Conservation (phyloP, 2,329 filamentous ascomycete species). For the Bipolaris sorokiniana region DNA sequence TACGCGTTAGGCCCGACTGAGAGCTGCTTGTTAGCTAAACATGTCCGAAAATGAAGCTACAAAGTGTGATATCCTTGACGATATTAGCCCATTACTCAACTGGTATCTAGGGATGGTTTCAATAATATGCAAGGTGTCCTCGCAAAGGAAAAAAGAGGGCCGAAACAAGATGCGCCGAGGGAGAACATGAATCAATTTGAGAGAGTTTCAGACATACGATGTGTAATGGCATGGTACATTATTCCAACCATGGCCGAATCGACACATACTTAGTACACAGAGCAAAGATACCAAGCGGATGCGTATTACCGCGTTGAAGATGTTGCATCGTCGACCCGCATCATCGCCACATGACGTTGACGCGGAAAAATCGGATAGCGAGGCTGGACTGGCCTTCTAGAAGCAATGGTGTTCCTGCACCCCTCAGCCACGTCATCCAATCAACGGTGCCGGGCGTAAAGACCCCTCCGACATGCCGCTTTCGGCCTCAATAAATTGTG, state of each 20-base stretch:
- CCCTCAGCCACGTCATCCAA: conserved; percentile 3
- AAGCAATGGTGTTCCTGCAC: conserved; percentile 1
- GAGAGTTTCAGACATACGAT: neutral
- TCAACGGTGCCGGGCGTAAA: neutral
- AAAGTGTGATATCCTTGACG: too few relatives aligned
- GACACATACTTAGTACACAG: neutral
- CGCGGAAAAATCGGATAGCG: neutral
- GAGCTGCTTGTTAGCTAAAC: too few relatives aligned
- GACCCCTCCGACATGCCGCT: conserved; percentile 22
- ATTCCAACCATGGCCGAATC: neutral
- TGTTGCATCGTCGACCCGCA: neutral
- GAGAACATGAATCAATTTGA: neutral
- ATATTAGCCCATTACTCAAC: too few relatives aligned
- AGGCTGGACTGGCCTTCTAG: conserved; percentile 7
- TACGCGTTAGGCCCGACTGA: too few relatives aligned
- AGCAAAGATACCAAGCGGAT: neutral
- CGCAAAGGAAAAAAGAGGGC: neutral
- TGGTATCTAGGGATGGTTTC: too few relatives aligned
- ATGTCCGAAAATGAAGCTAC: too few relatives aligned
- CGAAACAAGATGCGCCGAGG: neutral
- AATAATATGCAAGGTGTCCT: neutral
- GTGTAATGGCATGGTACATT: neutral
- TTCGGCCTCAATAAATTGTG: conserved; percentile 31
- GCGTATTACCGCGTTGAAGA: neutral
- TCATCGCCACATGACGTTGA: neutral